A percentile compares a stretch with the other conserved stretches of the same genome.
Conservation (phyloP, 768 basidiomycete genomes). For the Tricholoma furcatifolium region DNA sequence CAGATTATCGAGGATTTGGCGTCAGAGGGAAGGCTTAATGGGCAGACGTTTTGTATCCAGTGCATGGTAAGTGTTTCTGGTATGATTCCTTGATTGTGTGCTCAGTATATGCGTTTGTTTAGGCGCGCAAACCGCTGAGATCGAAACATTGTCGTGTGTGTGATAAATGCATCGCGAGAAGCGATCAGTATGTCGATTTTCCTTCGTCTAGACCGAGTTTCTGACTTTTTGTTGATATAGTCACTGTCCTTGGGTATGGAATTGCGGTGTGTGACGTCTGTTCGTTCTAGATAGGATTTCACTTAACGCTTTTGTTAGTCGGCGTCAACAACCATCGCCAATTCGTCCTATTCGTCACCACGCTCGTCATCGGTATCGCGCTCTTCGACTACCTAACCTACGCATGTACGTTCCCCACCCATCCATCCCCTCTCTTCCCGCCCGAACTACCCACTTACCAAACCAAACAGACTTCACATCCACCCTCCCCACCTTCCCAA, state of each 20-base stretch:
- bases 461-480: not conserved
- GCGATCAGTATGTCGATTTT: slow-evolving; percentile 76
- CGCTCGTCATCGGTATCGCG: slow-evolving; percentile 78
- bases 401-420: slow-evolving; percentile 56
- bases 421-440: not conserved
- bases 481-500: slow-evolving; percentile 51
- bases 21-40: slow-evolving; percentile 84
- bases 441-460: not conserved
- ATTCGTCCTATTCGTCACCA: slow-evolving; percentile 89
- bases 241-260: slow-evolving; percentile 99
- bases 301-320: slow-evolving; percentile 42
- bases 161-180: slow-evolving; percentile 84
- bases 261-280: slow-evolving; percentile 69
- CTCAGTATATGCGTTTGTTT: not conserved
- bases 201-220: not conserved
- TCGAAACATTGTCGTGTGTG: slow-evolving; percentile 96
- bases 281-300: not conserved
- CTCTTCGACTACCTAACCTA: slow-evolving; percentile 84
- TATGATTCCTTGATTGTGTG: not conserved
- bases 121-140: slow-evolving; percentile 87
- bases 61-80: slow-evolving; percentile 69
- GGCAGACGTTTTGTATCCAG: slow-evolving; percentile 93
- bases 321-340: slow-evolving; percentile 94
- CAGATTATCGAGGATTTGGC: slow-evolving; percentile 92
- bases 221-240: slow-evolving; percentile 35